Evolutionary conservation across 805 yeast species (phyloP).

Genomic region (Yarrowia sp.): DNA sequence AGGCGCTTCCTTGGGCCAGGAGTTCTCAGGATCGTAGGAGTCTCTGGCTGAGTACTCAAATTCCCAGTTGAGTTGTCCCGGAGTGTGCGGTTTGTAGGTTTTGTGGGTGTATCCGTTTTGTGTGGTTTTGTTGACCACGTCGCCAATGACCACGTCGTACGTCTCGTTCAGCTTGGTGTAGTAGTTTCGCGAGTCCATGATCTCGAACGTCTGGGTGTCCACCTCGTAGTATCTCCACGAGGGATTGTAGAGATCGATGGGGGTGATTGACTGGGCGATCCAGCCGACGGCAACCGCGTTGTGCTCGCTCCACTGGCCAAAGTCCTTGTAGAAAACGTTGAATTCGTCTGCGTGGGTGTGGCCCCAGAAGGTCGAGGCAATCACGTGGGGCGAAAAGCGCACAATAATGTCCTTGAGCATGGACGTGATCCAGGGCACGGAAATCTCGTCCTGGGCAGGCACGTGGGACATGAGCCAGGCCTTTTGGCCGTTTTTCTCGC

Average conservation of each 20-base stretch:
- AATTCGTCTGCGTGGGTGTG: neutral
- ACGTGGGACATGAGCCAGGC: conserved; percentile 5
- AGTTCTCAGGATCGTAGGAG: no score
- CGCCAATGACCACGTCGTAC: neutral
- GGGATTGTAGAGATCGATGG: neutral
- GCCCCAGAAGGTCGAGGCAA: neutral
- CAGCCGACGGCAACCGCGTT: neutral
- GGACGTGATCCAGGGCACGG: neutral
- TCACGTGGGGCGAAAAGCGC: neutral
- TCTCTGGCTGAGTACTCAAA: no score
- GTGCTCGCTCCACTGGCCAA: neutral
- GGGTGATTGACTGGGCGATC: neutral
- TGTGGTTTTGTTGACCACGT: neutral
- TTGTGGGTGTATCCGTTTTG: neutral
- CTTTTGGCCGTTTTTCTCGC: neutral
- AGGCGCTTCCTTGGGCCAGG: no score
- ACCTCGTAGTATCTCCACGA: neutral
- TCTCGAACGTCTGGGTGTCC: neutral
- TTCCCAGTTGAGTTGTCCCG: neutral
- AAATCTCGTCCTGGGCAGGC: neutral
- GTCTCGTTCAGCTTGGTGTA: neutral
- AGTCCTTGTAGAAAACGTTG: neutral
- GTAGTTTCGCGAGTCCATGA: neutral
- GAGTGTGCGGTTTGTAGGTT: neutral
- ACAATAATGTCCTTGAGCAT: neutral